Evolutionary conservation across 768 basidiomycete genomes (phyloP), one percentile per base, ranked within the genome.

Genomic region (Candolleomyces aberdarensis): DNA sequence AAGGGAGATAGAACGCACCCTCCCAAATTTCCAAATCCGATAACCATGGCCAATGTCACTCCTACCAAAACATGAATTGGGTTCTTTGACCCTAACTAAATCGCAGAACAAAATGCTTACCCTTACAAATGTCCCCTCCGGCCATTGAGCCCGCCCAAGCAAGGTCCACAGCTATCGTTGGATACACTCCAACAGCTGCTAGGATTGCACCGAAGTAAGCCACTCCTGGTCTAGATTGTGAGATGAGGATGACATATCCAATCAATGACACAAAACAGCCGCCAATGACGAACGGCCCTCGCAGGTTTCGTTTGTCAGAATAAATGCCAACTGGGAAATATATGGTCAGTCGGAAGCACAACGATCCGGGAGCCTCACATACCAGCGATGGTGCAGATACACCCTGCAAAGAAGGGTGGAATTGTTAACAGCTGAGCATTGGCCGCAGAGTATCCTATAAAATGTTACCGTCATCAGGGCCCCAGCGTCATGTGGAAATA

Each of bases 91-190:
- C 7, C 19, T 14, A 1, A 29, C 9, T 5, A 22, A 26, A 22
- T 1, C 49, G 49, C 19, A 22, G 26, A 22, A 51, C 13, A 6
- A 20, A 3, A 3, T 26, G 14, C 49, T 51, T 29, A 51, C 64
- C 64, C 46, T 63, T 61, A 19, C 82, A 81, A 53, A 81, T 61
- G 64, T 84, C 83, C 22, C 85, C 83, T 22, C 85, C 85, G 0
- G 82, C 78, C 57, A 84, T 83, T 8, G 80, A 80, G 2, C 79
- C 76, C 1, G 74, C 80, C 86, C 86, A 87, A 40, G 84, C 82
- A 1, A 87, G 68, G 29, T 68, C 66, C 19, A 84, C 66, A 1
- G 77, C 72, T 56, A 85, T 75, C 6, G 77, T 79, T 0, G 86
- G 82, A 64, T 72, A 85, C 6, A 83, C 79, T 19, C 85, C 85